Evolutionary conservation across 805 yeast genomes (phyloP).

Genomic region (Pichia cephalocereana): DNA sequence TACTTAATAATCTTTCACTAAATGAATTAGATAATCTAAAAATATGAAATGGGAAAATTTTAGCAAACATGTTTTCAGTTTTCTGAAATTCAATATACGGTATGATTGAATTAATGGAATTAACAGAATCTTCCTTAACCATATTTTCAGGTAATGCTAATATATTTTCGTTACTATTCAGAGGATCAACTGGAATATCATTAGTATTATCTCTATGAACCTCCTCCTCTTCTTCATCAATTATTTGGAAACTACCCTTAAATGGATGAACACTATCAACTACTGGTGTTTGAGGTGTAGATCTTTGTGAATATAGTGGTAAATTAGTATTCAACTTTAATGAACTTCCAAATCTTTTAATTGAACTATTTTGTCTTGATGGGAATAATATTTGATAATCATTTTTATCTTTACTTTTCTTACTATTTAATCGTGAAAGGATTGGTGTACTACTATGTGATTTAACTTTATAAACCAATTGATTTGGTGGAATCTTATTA

Average conservation of each 20-base stretch:
- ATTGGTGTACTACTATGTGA: not conserved
- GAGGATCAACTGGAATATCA: too few relatives aligned
- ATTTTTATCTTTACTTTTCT: not conserved
- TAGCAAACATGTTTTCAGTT: conserved; percentile 5
- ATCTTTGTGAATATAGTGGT: not conserved
- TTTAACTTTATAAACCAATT: not conserved
- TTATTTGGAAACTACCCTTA: too few relatives aligned
- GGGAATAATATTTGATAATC: conserved; percentile 4
- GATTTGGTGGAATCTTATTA: not conserved
- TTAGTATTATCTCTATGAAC: too few relatives aligned
- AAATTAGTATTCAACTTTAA: not conserved
- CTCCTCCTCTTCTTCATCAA: too few relatives aligned
- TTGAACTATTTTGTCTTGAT: not conserved
- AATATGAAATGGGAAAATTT: conserved; percentile 8
- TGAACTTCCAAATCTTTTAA: not conserved
- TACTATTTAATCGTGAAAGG: not conserved
- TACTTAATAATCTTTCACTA: conserved; percentile 17
- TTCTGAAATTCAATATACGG: conserved; percentile 6
- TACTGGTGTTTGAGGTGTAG: not conserved
- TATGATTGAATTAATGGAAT: not conserved
- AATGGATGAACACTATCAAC: not conserved
- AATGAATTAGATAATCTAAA: conserved; percentile 8
- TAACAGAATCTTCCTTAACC: not conserved
- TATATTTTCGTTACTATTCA: too few relatives aligned
- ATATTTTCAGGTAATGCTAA: not conserved